Conservation (phyloP, 768 basidiomycete species). For the Kwoniella heveanensis region DNA sequence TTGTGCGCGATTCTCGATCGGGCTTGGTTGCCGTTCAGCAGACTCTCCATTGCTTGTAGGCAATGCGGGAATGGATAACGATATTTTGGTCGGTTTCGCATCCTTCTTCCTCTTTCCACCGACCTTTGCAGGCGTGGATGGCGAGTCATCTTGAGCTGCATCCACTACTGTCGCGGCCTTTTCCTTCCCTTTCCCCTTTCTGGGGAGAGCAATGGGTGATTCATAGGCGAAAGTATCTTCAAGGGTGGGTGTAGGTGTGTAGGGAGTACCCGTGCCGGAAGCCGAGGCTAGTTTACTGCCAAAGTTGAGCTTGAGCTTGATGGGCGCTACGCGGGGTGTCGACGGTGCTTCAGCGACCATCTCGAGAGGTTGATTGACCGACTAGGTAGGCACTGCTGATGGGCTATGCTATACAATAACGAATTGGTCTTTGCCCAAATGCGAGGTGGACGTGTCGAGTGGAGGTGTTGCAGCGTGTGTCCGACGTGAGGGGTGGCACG, state of each 20-base stretch:
- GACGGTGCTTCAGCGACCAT: conserved; percentile 5
- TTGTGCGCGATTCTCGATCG: background rate
- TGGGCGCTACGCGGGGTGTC: conserved; percentile 23
- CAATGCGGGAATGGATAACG: background rate
- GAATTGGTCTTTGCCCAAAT: no score
- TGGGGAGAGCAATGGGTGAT: conserved; percentile 1
- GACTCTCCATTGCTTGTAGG: background rate
- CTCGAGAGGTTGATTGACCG: background rate
- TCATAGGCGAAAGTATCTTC: background rate
- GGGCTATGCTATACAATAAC: no score
- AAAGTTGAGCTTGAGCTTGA: conserved; percentile 65
- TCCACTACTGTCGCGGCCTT: background rate
- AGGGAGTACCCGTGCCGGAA: background rate
- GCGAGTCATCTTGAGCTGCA: background rate
- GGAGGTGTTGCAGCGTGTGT: conserved; percentile 22
- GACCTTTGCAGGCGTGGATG: conserved; percentile 3
- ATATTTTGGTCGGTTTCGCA: conserved; percentile 7
- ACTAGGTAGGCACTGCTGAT: no score
- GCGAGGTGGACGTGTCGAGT: conserved; percentile 37
- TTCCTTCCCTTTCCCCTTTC: conserved; percentile 22
- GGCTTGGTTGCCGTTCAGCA: no score
- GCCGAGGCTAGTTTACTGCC: background rate
- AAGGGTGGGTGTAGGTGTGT: conserved; percentile 10
- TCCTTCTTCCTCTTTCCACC: conserved; percentile 14
- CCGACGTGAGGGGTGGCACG: background rate